Evolutionary conservation across 805 yeast genomes (phyloP), one percentile per base, ranked within the genome.

Genomic region (Starmerella stigmatis): DNA sequence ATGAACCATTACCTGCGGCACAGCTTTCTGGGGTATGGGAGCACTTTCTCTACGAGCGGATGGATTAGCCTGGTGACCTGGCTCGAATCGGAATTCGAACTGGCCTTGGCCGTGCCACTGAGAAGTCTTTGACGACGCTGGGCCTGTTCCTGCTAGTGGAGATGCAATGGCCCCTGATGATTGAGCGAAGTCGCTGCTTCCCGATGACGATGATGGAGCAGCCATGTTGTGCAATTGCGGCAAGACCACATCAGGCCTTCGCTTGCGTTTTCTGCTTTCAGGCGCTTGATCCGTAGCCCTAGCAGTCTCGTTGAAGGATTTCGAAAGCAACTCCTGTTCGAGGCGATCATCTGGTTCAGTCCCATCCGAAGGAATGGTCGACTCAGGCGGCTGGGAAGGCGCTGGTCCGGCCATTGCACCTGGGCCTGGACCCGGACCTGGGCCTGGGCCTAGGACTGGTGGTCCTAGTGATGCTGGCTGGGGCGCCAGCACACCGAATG

Each of bases 341-440:
- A 43, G 9, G 19, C 39, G 29, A 17, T 40, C 48, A 19, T 49
- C 52, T 2, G 52, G 52, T 28, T 49, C 52, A 5, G 52, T 49
- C 4, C 47, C 49, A 29, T 49, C 52, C 2, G 52, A 49, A 1
- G 48, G 52, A n/a, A 49, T 38, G 10, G 20, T 19, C 13, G 26
- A 36, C 3, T 21, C 42, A 6, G 19, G 27, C 8, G 27, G 11
- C 27, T 25, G 27, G 11, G 27, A 8, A 9, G 11, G 27, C 16
- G 32, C 32, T 29, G 32, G 32, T 13, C 13, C 13, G 8, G 32
- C 32, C 7, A 15, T n/a, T 29, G 17, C 16, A 7, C 17, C 13
- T 12, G 11, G n/a, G 16, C 7, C 11, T 29, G 32, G 16, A 8
- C n/a, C 32, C 16, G 32, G 16, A 7, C 8, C 16, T 29, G 32